Base-by-base conservation (phyloP, 257 asterid genomes). In the Ophiorrhiza pumila region DNA sequence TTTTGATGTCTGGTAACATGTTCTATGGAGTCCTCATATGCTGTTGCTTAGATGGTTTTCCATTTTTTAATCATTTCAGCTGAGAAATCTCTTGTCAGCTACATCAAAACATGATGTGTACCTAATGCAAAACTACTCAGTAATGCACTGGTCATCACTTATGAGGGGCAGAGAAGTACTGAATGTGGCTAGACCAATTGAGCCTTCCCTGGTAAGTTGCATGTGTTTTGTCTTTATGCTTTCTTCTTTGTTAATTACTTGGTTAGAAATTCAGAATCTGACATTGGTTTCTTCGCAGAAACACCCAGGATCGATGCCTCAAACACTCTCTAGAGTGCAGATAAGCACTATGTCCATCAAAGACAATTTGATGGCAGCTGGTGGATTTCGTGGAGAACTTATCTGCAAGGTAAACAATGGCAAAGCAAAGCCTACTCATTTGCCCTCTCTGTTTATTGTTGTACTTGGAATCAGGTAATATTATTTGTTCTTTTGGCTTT, bases 91-190 rank as follows among this genome's bases (percentile, higher is more conserved):
- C 53, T 53, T 92, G 17, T 87, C 92, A 87, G 91, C 96, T 25
- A 90, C 97, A 69, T 91, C 99, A 59, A 94, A 94, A 74, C 96
- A 94, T 59, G 99, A 94, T 69, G 97, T 88, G 9, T 94, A 94
- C 76, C 87, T 94, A 72, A 85, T 89, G 84, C 96, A 91, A 79
- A 88, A 90, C 79, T 86, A 94, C 82, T 88, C 99, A 0, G 76
- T 94, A 67, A 83, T 88, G 96, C 97, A 94, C 80, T 94, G 99
- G 99, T 90, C 97, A 47, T 80, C 99, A 53, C 85, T 88, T 74
- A 84, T 75, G 39, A 78, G 83, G 81, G 83, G 86, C 58, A 83
- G 83, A 81, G 97, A 94, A 86, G 93, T 91, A 18, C 85, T 94
- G 29, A 91, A 94, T 74, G 96, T 85, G 46, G 95, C 96, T 39